These are phyloP conservation scores for Danielia oregonensis DNA, from an alignment of 805 yeast genomes.

Conservation along the genomic window DNA sequence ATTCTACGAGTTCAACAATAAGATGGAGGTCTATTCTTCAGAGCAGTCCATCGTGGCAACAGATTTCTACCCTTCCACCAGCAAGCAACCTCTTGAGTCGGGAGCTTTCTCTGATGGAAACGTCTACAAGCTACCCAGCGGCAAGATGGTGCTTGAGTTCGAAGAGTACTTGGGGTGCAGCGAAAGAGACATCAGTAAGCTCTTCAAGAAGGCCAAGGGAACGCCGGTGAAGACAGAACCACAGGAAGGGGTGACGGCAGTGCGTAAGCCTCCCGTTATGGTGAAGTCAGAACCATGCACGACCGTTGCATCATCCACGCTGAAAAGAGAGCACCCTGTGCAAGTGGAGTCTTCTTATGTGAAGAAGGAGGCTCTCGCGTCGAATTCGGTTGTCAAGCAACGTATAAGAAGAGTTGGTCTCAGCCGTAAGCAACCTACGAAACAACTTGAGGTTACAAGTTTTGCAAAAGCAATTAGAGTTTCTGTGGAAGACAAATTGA, in stretches of 20 bases:
- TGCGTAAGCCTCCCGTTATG: not conserved
- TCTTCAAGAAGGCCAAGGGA: conserved; percentile 8
- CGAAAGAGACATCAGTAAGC: conserved; percentile 35
- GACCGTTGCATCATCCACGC: not conserved
- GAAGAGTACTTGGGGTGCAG: conserved; percentile 26
- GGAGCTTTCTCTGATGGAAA: conserved; percentile 18
- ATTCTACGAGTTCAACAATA: conserved; percentile 46
- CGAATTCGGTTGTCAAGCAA: too few relatives aligned
- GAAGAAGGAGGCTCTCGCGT: not conserved
- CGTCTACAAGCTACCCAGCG: conserved; percentile 24
- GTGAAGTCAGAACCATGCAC: not conserved
- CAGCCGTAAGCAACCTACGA: not conserved
- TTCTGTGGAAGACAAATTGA: conserved; percentile 3
- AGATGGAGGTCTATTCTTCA: conserved; percentile 40
- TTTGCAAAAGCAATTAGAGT: not conserved
- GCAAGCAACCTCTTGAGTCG: conserved; percentile 15
- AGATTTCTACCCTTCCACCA: conserved; percentile 28
- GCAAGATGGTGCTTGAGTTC: conserved; percentile 27
- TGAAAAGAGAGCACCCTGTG: not conserved
- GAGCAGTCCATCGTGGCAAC: conserved; percentile 29
- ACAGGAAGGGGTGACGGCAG: too few relatives aligned
- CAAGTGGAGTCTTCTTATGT: not conserved
- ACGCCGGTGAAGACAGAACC: not conserved
- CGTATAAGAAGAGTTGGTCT: conserved; percentile 1
- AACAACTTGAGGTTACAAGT: conserved; percentile 1